Percentiles rank a stretch among this genome's conserved stretches.
phyloP scores from a whole-genome alignment of 345 rosid species.

The Citrus reticulata region DNA sequence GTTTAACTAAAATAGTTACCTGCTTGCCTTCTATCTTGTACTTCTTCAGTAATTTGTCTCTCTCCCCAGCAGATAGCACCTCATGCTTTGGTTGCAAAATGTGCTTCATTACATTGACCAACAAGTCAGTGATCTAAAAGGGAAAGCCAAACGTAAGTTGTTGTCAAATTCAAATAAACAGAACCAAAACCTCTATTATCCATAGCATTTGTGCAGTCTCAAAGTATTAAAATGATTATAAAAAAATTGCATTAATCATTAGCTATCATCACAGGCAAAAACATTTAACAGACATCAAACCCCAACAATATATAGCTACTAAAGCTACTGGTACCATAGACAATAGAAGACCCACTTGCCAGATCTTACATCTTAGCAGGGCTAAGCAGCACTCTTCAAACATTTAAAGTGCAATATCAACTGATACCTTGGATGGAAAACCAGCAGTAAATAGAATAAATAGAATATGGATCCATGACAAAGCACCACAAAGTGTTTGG shows the following conservation, averaged over 20 bases:
- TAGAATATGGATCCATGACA: not conserved
- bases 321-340: not conserved
- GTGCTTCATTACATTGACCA: conserved; percentile 33
- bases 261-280: not conserved
- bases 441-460: not conserved
- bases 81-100: conserved; percentile 25
- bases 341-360: not conserved
- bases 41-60: conserved; percentile 25
- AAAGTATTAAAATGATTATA: not conserved
- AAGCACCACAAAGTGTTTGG: not conserved
- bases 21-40: conserved; percentile 30
- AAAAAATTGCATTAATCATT: not conserved
- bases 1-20: conserved; percentile 11
- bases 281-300: not conserved
- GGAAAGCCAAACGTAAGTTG: not conserved
- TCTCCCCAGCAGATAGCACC: conserved; percentile 26
- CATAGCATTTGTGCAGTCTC: not conserved
- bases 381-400: not conserved
- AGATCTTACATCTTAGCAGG: not conserved
- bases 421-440: not conserved
- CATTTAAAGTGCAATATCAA: not conserved
- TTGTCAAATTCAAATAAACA: not conserved
- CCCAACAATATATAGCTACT: not conserved
- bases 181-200: not conserved
- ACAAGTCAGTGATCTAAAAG: conserved; percentile 34